Evolutionary conservation across 306 rosid species (phyloP).

Genomic region (Medicago truncatula): DNA sequence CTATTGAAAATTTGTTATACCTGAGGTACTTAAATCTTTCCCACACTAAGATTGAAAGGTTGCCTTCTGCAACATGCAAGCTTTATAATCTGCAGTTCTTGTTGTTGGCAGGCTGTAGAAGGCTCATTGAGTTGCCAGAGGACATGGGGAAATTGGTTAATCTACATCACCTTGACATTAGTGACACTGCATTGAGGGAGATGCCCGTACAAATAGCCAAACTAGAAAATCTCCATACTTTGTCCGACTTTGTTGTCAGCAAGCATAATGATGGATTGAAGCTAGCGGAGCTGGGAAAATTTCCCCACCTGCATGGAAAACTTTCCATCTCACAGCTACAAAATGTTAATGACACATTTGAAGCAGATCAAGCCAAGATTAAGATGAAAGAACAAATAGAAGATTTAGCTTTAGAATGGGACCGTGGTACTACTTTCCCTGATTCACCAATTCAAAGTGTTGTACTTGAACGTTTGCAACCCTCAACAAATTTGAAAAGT

Average conservation of each 20-base stretch:
- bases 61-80: neutral
- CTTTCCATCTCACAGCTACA: neutral
- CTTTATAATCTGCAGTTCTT: slow-evolving; percentile 36
- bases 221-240: neutral
- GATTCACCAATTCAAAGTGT: neutral
- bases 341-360: slow-evolving; percentile 11
- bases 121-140: neutral
- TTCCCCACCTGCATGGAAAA: slow-evolving; percentile 8
- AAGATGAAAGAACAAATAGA: neutral
- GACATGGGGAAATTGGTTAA: neutral
- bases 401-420: slow-evolving; percentile 29
- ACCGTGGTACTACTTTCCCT: too few relatives aligned
- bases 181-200: neutral
- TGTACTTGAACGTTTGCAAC: slow-evolving; percentile 30
- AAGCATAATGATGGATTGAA: neutral
- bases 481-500: slow-evolving; percentile 23
- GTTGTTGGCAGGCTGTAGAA: neutral
- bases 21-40: neutral
- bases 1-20: neutral
- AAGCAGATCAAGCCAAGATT: slow-evolving; percentile 11
- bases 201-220: slow-evolving; percentile 4
- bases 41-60: neutral
- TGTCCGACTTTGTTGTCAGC: slow-evolving; percentile 29
- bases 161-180: neutral
- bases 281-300: neutral